A percentile compares a stretch with the other conserved stretches of the same genome.
phyloP scores from a whole-genome alignment of 176 grass and related monocot genomes.

The Alopecurus myosuroides region DNA sequence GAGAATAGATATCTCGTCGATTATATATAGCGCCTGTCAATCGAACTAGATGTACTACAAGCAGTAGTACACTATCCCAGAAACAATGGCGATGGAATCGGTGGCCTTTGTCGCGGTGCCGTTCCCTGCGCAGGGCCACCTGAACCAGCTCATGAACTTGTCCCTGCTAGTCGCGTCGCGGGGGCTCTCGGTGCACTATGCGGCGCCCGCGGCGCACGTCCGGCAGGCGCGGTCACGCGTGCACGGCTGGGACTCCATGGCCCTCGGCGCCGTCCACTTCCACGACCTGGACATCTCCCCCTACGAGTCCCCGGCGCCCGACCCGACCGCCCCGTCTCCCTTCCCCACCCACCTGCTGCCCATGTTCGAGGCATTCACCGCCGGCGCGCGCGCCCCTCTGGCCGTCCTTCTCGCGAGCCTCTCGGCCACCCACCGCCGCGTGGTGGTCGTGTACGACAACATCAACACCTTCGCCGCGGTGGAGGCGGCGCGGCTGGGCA shows the following conservation, averaged over 20 bases:
- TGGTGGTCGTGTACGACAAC: not conserved
- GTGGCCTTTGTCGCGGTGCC: not conserved
- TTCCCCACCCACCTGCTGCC: conserved; percentile 40
- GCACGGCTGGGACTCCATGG: not conserved
- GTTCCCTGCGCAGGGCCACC: conserved; percentile 1
- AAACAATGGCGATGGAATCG: not conserved
- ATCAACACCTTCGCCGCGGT: not conserved
- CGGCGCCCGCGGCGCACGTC: not conserved
- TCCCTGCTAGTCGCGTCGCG: not conserved
- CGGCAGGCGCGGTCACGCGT: not conserved
- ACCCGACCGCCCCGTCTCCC: not conserved
- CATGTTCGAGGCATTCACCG: conserved; percentile 16
- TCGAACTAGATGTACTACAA: not conserved
- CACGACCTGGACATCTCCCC: conserved; percentile 25
- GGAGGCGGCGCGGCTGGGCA: not conserved
- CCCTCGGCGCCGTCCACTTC: not conserved
- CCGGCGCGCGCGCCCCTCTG: conserved; percentile 29
- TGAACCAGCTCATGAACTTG: conserved; percentile 14
- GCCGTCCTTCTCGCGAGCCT: not conserved
- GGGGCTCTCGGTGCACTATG: conserved; percentile 39
- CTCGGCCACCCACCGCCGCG: not conserved
- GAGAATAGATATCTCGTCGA: not conserved
- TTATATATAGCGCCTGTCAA: not conserved
- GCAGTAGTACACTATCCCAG: not conserved
- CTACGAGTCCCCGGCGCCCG: conserved; percentile 19